Conservation (phyloP, 345 rosid genomes). For the Dipteronia dyeriana region DNA sequence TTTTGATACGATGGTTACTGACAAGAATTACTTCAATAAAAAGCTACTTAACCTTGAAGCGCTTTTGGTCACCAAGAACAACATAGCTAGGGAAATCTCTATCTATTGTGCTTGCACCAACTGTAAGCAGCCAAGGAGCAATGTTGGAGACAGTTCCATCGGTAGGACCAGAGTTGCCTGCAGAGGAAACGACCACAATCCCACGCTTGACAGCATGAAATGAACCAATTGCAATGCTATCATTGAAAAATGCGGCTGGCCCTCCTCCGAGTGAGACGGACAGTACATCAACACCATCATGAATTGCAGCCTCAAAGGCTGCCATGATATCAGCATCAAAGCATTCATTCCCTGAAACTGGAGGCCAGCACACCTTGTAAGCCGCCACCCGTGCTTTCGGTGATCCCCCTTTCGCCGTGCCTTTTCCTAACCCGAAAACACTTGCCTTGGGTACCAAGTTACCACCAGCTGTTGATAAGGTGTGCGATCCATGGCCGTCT, state of each 20-base stretch:
- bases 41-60: conserved; percentile 52
- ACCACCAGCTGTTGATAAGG: conserved; percentile 85
- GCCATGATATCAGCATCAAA: conserved; percentile 74
- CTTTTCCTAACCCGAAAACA: conserved; percentile 55
- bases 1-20: no score
- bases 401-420: conserved; percentile 84
- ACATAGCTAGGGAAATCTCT: conserved; percentile 75
- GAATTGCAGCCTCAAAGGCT: conserved; percentile 71
- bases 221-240: conserved; percentile 69
- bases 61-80: conserved; percentile 53
- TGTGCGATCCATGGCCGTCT: conserved; percentile 88
- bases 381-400: conserved; percentile 83
- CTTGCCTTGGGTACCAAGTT: conserved; percentile 53
- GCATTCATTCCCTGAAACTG: conserved; percentile 46
- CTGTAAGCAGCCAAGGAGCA: conserved; percentile 91
- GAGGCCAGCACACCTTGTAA: conserved; percentile 85
- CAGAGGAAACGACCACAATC: conserved; percentile 66
- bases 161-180: conserved; percentile 81
- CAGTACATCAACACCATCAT: conserved; percentile 75
- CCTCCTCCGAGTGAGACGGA: conserved; percentile 71
- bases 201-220: conserved; percentile 74
- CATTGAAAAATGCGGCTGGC: conserved; percentile 45
- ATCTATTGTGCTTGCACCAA: conserved; percentile 87
- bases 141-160: conserved; percentile 62
- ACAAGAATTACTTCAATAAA: neutral